Percentiles rank a stretch among this genome's conserved stretches.
phyloP scores from a whole-genome alignment of 2,329 filamentous ascomycete genomes.

The Monosporascus sp. region DNA sequence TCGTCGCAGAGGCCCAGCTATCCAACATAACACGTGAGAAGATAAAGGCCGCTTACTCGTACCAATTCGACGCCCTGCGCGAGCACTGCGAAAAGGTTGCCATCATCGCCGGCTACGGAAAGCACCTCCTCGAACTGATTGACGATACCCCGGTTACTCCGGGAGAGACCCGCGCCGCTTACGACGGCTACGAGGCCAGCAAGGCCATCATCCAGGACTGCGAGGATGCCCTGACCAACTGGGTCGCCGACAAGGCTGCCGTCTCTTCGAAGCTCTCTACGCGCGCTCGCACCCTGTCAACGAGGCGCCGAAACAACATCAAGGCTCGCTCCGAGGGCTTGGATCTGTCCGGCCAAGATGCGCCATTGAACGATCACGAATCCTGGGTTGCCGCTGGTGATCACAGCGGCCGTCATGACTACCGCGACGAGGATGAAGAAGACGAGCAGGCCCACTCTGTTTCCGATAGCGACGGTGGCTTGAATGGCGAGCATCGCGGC shows the following conservation, averaged over 20 bases:
- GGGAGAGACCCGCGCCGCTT: slow-evolving; percentile 90
- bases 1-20: slow-evolving; percentile 94
- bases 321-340: slow-evolving; percentile 63
- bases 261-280: slow-evolving; percentile 84
- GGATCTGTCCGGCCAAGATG: slow-evolving; percentile 79
- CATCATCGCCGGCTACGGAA: slow-evolving; percentile 95
- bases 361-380: slow-evolving; percentile 69
- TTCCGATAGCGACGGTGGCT: slow-evolving; percentile 45
- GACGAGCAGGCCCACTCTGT: slow-evolving; percentile 54
- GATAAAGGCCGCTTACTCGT: slow-evolving; percentile 95
- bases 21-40: slow-evolving; percentile 99
- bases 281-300: slow-evolving; percentile 80
- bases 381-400: slow-evolving; percentile 75
- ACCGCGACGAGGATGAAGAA: slow-evolving; percentile 61
- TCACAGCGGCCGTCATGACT: slow-evolving; percentile 49
- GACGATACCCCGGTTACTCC: slow-evolving; percentile 97
- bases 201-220: slow-evolving; percentile 99
- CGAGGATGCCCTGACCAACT: slow-evolving; percentile 94
- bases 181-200: slow-evolving; percentile 96
- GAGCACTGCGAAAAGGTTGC: slow-evolving; percentile 98
- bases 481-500: slow-evolving; percentile 49
- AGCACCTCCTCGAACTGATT: slow-evolving; percentile 94
- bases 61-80: slow-evolving; percentile 95
- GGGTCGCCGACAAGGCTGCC: slow-evolving; percentile 85
- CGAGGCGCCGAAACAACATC: slow-evolving; percentile 72